Evolutionary conservation across 192 early-diverging fungal genomes (phyloP), one percentile per base, ranked within the genome.

Genomic region (Pilaira anomala): DNA sequence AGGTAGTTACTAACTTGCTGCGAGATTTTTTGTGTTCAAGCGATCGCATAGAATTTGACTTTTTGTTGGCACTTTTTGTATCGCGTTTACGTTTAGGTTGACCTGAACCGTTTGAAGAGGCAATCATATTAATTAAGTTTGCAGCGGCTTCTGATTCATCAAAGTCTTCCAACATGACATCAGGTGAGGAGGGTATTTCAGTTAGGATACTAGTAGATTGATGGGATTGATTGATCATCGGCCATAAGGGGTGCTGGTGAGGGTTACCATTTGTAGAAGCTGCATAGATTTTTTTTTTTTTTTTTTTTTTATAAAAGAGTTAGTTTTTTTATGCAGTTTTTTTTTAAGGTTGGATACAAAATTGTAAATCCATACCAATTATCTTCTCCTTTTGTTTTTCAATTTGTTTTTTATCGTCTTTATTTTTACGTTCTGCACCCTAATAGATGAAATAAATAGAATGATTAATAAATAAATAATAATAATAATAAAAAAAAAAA

Each of bases 341-440:
- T 77, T 45, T 48, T 57, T 40, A 9, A 28, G 16, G 26, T 66
- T 60, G 72, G 74, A 52, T 49, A n/a, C n/a, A 69, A 67, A 62
- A 49, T 22, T 53, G 54, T 51, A 33, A 30, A 12, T 66, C 26
- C 28, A 46, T 75, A 78, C 79, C 80, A 30, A 71, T 52, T 52
- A 84, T 76, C 66, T 88, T 86, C n/a, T 86, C 84, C 71, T 77
- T 80, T 68, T 80, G 68, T 65, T 85, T 87, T 41, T 83, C 82
- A 8, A 88, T 68, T 62, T 91, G 87, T 65, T 83, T 83, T 48
- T 77, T 74, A 60, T 91, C 89, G 52, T 91, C 89, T 64, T 91
- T 91, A 50, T 87, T 82, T 65, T 91, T 89, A 16, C 89, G 78
- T 58, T 91, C 87, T 0, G 87, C 89, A 2, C 89, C 88, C 80